Conservation (phyloP, 164 flowering plant genomes). For the Warburgia ugandensis region DNA sequence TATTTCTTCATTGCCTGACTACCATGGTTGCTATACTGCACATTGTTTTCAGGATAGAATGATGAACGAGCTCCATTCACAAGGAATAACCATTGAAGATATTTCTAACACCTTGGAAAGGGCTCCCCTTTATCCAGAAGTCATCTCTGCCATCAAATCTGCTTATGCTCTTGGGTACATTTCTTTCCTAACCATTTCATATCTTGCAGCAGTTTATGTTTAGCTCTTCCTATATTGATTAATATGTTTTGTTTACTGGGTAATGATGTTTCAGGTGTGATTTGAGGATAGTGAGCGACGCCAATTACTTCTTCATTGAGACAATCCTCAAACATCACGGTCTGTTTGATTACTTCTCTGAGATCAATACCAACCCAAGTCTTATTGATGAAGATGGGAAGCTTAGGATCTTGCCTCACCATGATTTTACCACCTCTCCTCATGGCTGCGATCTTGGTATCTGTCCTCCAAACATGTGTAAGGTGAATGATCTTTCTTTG, state of each 20-base stretch:
- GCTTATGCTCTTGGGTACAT: constrained; percentile 60
- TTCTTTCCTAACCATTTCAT: neutral
- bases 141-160: constrained; percentile 44
- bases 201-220: neutral
- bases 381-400: constrained; percentile 46
- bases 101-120: constrained; percentile 46
- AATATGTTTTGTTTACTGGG: neutral
- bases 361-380: constrained; percentile 58
- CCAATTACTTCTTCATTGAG: constrained; percentile 70
- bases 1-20: neutral
- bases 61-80: constrained; percentile 28
- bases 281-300: constrained; percentile 68
- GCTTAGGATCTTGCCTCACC: constrained; percentile 56
- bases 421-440: constrained; percentile 30
- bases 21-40: neutral
- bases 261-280: constrained; percentile 50
- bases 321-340: constrained; percentile 67
- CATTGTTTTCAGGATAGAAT: constrained; percentile 26
- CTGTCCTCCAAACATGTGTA: constrained; percentile 81
- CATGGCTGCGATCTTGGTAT: constrained; percentile 56
- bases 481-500: constrained; percentile 33
- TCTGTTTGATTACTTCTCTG: constrained; percentile 50
- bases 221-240: neutral
- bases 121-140: constrained; percentile 40
- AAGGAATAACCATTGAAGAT: constrained; percentile 37